Evolutionary conservation across 768 basidiomycete species (phyloP), one percentile per base, ranked within the genome.

Genomic region (Amyloporia xantha): DNA sequence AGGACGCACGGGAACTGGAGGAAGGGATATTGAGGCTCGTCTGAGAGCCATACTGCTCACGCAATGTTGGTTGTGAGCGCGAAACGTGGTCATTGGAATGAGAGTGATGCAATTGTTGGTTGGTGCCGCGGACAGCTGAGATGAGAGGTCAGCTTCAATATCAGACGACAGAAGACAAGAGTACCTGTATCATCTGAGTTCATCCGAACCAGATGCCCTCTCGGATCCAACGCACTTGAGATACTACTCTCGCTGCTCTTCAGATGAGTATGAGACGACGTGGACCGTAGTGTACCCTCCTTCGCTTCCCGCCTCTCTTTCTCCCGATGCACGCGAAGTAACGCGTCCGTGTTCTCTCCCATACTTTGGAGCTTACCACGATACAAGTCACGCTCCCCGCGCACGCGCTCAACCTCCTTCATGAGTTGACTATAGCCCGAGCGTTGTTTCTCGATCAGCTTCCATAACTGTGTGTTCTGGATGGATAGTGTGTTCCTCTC

Each of bases 381-480:
- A 47, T 72, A 86, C 7, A 73, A 62, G 59, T 93, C 91, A 15
- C 92, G 78, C 63, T 95, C 92, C 10, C 71, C 71, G 12, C 92
- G 75, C 44, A 95, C 77, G 47, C 92, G 79, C 56, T 94, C 91
- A 38, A 91, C 74, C 58, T 95, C 91, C 68, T 88, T 88, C 63
- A 86, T 71, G 48, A 90, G 78, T 49, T 86, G 81, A 51, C 77
- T 80, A 62, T 88, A 88, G n/a, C 82, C 87, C 19, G 79, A 66
- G 48, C 90, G 78, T 65, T 93, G 90, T 64, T 92, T 94, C 74
- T 94, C 91, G 62, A 95, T 84, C 54, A 94, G 77, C 66, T 93
- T 94, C 93, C 93, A 95, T 19, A 95, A 79, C 68, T 94, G 91
- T 13, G 82, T 70, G 63, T 95, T 95, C 71, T 95, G 92, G 3